phyloP scores from a whole-genome alignment of 441 rosid genomes.

The Syzygium malaccense region DNA sequence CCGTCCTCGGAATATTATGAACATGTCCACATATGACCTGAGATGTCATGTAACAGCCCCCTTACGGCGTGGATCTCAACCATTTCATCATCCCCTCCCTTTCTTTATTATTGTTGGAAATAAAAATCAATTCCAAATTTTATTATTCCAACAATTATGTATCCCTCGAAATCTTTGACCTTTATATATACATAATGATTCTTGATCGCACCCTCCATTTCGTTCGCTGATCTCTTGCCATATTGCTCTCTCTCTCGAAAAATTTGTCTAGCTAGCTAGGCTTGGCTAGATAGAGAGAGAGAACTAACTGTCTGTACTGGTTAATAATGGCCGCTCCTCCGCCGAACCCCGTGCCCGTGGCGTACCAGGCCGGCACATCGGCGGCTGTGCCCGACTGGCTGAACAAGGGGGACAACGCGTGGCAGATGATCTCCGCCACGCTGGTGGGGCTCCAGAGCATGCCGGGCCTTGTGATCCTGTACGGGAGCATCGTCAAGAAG shows the following conservation, averaged over 20 bases:
- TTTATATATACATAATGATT: background rate
- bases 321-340: background rate
- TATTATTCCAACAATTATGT: no score
- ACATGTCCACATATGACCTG: background rate
- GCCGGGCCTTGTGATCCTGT: background rate
- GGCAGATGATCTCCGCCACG: background rate
- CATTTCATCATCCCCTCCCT: no score
- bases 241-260: background rate
- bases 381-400: background rate
- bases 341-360: background rate
- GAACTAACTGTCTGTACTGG: background rate
- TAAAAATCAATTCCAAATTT: no score
- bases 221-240: background rate
- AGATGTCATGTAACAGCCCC: background rate
- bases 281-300: background rate
- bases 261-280: no score
- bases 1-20: background rate
- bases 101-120: no score
- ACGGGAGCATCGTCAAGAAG: background rate
- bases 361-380: background rate
- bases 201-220: background rate
- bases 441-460: background rate
- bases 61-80: background rate
- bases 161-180: background rate
- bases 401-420: background rate